Evolutionary conservation across 164 flowering plant genomes (phyloP), one percentile per base, ranked within the genome.

Genomic region (Vitis riparia): DNA sequence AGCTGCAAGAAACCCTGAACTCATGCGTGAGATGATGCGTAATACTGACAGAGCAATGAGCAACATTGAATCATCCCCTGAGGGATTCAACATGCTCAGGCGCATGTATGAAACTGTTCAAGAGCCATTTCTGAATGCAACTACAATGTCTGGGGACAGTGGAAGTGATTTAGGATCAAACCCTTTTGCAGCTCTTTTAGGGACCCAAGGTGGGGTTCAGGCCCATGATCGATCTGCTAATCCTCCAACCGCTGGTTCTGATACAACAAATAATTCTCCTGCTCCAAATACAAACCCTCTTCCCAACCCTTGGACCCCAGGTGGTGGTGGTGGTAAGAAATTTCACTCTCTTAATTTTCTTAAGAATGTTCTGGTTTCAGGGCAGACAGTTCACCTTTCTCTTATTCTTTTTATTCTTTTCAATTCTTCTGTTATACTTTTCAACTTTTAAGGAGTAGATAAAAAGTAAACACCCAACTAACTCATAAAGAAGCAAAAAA

Each of bases 261-360:
- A 87, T 50, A 47, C 86, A 16, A 63, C 88, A 51, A 63, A 84
- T 17, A 88, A 80, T 9, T 70, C 85, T 61, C 75, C 91, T 71
- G 85, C 81, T 11, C 98, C 98, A 51, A 93, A 93, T 77, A 76
- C 91, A 19, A 87, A 89, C 68, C 98, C 98, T 9, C 94, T 93
- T 75, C 98, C 98, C 9, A 93, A 93, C 68, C 98, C 98, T 17
- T 93, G 98, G 98, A 75, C 69, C 44, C 44, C 44, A 37, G 44
- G 44, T 65, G 69, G 59, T 69, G 65, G 78, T 74, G 80, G 76
- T 52, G 75, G 88, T 87, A 70, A 76, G 81, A 37, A 37, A 23
- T 27, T 69, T 63, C 23, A 13, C 1, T 47, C 60, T 62, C 47
- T 51, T 49, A 10, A 6, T 0, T 15, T 68, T 17, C 5, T 58